A percentile compares a stretch with the other conserved stretches of the same genome.
These are phyloP conservation scores for Blastobotrys indianensis DNA, from an alignment of 1,139 yeast species.

Conservation along the genomic window DNA sequence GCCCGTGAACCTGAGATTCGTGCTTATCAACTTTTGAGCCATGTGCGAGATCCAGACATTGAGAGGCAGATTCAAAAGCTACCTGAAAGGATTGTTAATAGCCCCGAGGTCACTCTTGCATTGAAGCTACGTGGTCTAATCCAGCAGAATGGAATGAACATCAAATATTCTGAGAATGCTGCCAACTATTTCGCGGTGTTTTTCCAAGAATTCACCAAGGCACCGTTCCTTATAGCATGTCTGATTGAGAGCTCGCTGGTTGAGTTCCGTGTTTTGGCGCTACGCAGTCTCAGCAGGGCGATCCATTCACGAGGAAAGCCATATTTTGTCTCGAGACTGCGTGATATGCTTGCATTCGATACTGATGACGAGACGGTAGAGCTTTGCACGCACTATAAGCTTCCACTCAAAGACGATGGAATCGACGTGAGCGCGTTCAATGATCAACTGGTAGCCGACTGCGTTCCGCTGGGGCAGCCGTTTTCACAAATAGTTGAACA, in stretches of 20 bases:
- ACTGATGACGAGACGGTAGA: constrained; percentile 44
- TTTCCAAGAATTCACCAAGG: constrained; percentile 50
- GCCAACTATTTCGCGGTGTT: constrained; percentile 58
- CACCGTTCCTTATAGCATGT: constrained; percentile 71
- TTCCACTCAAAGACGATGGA: constrained; percentile 42
- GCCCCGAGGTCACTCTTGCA: constrained; percentile 64
- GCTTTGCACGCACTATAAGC: constrained; percentile 61
- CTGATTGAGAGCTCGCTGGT: constrained; percentile 76
- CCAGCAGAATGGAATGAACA: constrained; percentile 52
- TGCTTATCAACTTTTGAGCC: constrained; percentile 77
- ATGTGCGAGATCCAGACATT: constrained; percentile 76
- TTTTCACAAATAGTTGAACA: constrained; percentile 49
- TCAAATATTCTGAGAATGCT: constrained; percentile 51
- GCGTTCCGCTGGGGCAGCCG: constrained; percentile 49
- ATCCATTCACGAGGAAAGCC: constrained; percentile 70
- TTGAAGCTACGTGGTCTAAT: constrained; percentile 59
- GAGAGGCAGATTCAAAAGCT: constrained; percentile 69
- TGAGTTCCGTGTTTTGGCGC: constrained; percentile 69
- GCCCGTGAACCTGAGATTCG: constrained; percentile 93
- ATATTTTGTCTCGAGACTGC: constrained; percentile 45
- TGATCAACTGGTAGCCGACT: constrained; percentile 39
- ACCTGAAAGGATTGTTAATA: constrained; percentile 52
- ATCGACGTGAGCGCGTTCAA: constrained; percentile 57
- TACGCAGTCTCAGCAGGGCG: constrained; percentile 61
- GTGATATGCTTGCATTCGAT: constrained; percentile 61